Base-by-base conservation (phyloP, 1,284 basidiomycete genomes). In the Trametes pubescens region DNA sequence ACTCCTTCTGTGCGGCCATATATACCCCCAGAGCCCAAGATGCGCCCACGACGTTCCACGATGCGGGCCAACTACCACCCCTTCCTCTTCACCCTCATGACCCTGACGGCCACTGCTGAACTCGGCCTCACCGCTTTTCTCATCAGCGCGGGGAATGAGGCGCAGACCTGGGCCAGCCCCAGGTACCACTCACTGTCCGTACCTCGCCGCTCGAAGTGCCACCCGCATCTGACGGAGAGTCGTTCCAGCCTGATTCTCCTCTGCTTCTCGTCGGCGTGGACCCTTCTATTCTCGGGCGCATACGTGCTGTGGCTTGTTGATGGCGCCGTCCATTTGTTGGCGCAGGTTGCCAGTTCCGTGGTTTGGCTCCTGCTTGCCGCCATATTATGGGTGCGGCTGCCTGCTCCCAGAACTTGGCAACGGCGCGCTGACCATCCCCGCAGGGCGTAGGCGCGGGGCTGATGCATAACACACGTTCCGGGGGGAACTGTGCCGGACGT, bases 311-410 rank as follows among this genome's bases (percentile, higher is more conserved):
- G 88, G 86, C 84, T 89, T 52, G 76, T 90, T 43, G 86, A 87
- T 57, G 87, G 88, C 47, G 84, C 83, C 8, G 82, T 84, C 46
- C 87, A 89, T 72, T 73, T 91, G 44, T 80, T 93, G 40, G 91
- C 90, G 14, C 87, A 85, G 71, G 80, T 92, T 32, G 89, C 91
- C 22, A 90, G 89, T 69, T 92, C 91, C n/a, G 82, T 91, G 18
- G 74, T 88, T 54, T 93, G 91, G 91, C 77, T 92, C 26, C 74
- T 86, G 26, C 71, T 88, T 44, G 90, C 90, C 2, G 80, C 83
- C 7, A 73, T 84, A 6, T 73, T 92, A 71, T 93, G 91, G 91
- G 90, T 89, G 66, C 64, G 81, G 74, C 38, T 22, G 16, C 38
- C 8, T 18, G 32, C 35, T 38, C 29, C 29, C n/a, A 29, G 26